Conservation (phyloP, 768 basidiomycete genomes). For the Suillus luteus region DNA sequence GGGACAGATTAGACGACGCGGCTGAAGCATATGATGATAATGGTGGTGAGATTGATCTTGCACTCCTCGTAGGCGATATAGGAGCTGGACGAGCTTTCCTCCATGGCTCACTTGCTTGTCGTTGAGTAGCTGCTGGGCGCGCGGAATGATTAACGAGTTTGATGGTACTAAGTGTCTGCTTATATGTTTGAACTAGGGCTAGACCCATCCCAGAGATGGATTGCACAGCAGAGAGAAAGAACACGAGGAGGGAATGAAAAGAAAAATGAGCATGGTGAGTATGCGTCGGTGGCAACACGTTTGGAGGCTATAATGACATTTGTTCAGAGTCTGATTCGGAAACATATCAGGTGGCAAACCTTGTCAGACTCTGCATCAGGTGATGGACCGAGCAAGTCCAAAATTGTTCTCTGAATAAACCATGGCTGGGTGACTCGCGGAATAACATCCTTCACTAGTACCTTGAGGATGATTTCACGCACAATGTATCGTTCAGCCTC, state of each 20-base stretch:
- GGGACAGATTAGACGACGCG: conserved; percentile 28
- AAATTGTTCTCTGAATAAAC: conserved; percentile 77
- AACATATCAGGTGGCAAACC: conserved; percentile 17
- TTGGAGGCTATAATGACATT: conserved; percentile 21
- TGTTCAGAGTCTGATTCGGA: neutral
- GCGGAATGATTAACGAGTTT: conserved; percentile 59
- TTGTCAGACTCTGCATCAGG: conserved; percentile 27
- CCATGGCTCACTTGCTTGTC: neutral
- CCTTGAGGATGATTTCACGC: conserved; percentile 80
- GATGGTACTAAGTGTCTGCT: conserved; percentile 62
- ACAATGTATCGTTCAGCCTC: conserved; percentile 75
- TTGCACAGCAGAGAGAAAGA: conserved; percentile 76
- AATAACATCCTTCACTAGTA: conserved; percentile 67
- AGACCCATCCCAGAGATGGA: conserved; percentile 69
- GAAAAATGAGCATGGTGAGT: conserved; percentile 38
- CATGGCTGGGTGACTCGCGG: conserved; percentile 82
- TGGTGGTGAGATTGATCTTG: conserved; percentile 12
- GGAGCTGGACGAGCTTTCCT: conserved; percentile 2
- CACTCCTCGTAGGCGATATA: conserved; percentile 8
- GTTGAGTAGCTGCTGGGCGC: conserved; percentile 3
- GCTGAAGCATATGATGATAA: conserved; percentile 22
- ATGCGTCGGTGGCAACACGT: conserved; percentile 28
- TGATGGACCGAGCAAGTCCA: conserved; percentile 62
- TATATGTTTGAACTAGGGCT: conserved; percentile 67
- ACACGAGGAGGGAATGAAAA: conserved; percentile 60